Evolutionary conservation across 163 green algal species (phyloP).

Genomic region (Chloromonas sp.): DNA sequence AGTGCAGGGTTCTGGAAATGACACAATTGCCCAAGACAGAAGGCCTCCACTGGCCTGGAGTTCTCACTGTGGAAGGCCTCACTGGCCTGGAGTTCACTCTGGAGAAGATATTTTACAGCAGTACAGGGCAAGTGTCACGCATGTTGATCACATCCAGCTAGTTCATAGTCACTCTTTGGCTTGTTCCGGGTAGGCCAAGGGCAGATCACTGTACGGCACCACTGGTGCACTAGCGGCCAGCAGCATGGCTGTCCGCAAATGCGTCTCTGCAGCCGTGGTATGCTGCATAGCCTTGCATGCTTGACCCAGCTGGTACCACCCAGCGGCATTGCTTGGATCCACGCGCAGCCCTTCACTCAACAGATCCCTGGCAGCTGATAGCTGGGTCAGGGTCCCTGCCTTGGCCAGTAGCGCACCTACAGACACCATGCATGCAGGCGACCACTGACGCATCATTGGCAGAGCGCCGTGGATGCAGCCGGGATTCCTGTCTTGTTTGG

Average conservation of each 20-base stretch:
- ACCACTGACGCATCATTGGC: neutral
- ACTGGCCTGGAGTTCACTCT: neutral
- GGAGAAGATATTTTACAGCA: neutral
- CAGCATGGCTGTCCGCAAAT: constrained; percentile 21
- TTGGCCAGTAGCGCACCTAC: neutral
- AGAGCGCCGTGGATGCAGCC: too few species aligned
- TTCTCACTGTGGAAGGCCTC: too few species aligned
- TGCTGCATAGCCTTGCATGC: constrained; percentile 9
- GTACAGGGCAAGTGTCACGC: neutral
- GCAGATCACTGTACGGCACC: constrained; percentile 17
- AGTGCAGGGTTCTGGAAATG: too few species aligned
- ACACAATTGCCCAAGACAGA: too few species aligned
- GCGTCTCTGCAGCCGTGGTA: constrained; percentile 12
- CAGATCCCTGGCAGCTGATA: constrained; percentile 18
- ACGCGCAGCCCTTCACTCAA: constrained; percentile 18
- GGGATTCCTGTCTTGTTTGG: too few species aligned
- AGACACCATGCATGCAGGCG: neutral
- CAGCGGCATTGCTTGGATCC: constrained; percentile 11
- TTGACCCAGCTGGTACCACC: constrained; percentile 23
- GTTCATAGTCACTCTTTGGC: neutral
- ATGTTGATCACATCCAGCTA: too few species aligned
- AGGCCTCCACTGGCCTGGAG: too few species aligned
- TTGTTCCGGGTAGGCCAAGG: constrained; percentile 6
- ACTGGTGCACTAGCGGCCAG: constrained; percentile 12
- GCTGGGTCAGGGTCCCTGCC: constrained; percentile 6